phyloP scores from a whole-genome alignment of 2,329 filamentous ascomycete species.

The Neocucurbitaria cava region DNA sequence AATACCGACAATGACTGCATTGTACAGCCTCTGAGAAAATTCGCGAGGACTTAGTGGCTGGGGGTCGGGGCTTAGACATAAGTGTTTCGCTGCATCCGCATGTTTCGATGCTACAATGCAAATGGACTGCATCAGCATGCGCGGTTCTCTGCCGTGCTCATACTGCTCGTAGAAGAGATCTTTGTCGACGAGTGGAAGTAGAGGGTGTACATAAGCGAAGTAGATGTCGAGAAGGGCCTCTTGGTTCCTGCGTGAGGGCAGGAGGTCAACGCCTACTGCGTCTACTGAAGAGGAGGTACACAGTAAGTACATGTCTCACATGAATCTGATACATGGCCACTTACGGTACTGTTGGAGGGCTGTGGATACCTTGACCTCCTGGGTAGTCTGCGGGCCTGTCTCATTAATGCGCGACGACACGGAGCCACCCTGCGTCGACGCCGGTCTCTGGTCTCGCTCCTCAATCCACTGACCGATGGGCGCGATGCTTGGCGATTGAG shows the following conservation, averaged over 20 bases:
- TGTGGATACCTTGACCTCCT: slow-evolving; percentile 41
- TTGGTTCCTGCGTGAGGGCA: slow-evolving; percentile 46
- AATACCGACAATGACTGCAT: slow-evolving; percentile 51
- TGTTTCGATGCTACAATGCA: slow-evolving; percentile 59
- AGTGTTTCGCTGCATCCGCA: slow-evolving; percentile 49
- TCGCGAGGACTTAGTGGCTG: slow-evolving; percentile 49
- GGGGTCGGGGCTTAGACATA: slow-evolving; percentile 47
- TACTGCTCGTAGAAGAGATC: slow-evolving; percentile 50
- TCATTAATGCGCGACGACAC: slow-evolving; percentile 35
- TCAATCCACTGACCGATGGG: slow-evolving; percentile 48
- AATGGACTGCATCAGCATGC: slow-evolving; percentile 53
- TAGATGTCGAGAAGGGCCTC: slow-evolving; percentile 54
- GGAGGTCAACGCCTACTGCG: slow-evolving; percentile 44
- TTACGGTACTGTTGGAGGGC: slow-evolving; percentile 42
- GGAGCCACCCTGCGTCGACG: slow-evolving; percentile 31
- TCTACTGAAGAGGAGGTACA: slow-evolving; percentile 25
- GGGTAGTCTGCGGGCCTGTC: slow-evolving; percentile 39
- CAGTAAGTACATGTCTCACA: neutral
- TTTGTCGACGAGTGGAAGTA: slow-evolving; percentile 56
- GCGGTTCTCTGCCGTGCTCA: slow-evolving; percentile 44
- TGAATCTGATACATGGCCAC: neutral
- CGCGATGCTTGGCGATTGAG: slow-evolving; percentile 36
- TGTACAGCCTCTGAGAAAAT: slow-evolving; percentile 55
- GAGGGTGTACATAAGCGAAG: slow-evolving; percentile 54
- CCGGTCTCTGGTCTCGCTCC: slow-evolving; percentile 33